Evolutionary conservation across 768 basidiomycete species (phyloP).

Genomic region (Mycena polygramma): DNA sequence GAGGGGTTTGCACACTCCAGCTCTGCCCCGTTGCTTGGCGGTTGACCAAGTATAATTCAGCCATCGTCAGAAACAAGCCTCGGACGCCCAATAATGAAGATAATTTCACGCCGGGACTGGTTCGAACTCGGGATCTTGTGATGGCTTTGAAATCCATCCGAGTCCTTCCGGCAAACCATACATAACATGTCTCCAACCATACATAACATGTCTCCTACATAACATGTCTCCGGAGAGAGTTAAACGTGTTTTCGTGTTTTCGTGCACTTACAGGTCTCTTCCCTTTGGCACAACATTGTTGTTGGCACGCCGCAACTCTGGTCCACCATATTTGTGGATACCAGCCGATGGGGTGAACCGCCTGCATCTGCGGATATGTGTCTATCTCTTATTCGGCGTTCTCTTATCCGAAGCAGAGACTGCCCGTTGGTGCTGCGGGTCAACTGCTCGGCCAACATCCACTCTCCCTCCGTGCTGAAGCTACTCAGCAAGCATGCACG

Average conservation of each 20-base stretch:
- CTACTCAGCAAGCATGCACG: neutral
- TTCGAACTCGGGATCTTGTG: too few species aligned
- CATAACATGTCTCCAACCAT: too few species aligned
- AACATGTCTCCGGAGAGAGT: neutral
- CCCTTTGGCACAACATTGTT: neutral
- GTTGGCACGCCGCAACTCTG: neutral
- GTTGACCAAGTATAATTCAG: too few species aligned
- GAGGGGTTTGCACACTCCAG: too few species aligned
- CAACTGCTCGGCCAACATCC: neutral
- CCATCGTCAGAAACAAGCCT: too few species aligned
- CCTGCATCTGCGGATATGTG: neutral
- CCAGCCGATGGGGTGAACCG: neutral
- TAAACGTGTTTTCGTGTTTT: neutral
- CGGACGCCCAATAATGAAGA: too few species aligned
- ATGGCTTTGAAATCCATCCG: too few species aligned
- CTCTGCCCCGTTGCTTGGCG: too few species aligned
- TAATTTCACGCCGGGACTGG: too few species aligned
- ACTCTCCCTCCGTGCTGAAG: neutral
- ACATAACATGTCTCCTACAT: too few species aligned
- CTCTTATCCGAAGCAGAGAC: neutral
- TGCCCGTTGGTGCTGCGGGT: neutral
- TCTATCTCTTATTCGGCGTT: neutral
- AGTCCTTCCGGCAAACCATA: too few species aligned
- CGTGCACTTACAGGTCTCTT: neutral
- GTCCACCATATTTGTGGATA: neutral